phyloP scores from a whole-genome alignment of 1,139 yeast species.

The Entelexis paramagnoliae region DNA sequence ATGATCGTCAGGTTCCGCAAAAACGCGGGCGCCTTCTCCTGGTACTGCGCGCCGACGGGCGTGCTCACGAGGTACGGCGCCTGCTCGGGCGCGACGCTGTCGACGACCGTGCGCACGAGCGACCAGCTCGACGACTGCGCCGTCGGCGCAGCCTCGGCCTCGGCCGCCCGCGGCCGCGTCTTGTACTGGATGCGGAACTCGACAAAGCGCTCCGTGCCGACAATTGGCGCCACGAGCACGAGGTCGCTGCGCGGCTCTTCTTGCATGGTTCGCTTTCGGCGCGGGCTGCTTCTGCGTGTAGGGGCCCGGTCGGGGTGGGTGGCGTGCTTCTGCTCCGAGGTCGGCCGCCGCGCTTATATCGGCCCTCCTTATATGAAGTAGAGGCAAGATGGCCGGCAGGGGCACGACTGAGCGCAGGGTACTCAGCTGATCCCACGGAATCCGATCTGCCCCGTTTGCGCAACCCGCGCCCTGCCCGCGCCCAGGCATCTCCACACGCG shows the following conservation, averaged over 20 bases:
- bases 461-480: not conserved
- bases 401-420: not conserved
- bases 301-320: no score
- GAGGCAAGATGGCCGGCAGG: not conserved
- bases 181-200: conserved; percentile 12
- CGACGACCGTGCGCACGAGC: conserved; percentile 6
- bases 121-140: conserved; percentile 10
- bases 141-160: not conserved
- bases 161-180: not conserved
- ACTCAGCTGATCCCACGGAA: not conserved
- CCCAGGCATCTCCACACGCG: not conserved
- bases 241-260: conserved; percentile 1
- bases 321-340: not conserved
- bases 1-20: conserved; percentile 30
- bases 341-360: not conserved
- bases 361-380: conserved; percentile 2
- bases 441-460: not conserved
- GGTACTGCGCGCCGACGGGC: conserved; percentile 14
- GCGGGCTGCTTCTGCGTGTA: not conserved
- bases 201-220: conserved; percentile 8
- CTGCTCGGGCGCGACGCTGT: conserved; percentile 1
- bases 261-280: not conserved
- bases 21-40: conserved; percentile 23
- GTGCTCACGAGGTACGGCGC: not conserved
- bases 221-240: conserved; percentile 12